Evolutionary conservation across 2,329 filamentous ascomycete species (phyloP), one percentile per base, ranked within the genome.

Genomic region (Phaeosphaeria sp.): DNA sequence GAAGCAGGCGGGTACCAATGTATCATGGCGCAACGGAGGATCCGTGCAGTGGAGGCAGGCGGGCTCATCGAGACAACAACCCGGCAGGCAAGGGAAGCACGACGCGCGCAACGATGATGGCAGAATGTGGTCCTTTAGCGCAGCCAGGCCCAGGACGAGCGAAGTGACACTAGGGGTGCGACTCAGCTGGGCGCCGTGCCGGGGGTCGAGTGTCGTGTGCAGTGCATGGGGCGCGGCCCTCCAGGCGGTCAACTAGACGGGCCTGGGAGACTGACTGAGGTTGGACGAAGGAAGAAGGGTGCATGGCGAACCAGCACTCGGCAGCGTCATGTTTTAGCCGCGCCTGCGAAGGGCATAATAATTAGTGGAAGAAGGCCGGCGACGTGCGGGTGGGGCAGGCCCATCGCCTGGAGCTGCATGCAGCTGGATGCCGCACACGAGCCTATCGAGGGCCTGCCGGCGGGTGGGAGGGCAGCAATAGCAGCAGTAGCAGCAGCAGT

Each of bases 21-120:
- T 76, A 76, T 72, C 74, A 76, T 77, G 74, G 75, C 74, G 74
- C 75, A 76, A 76, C 71, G 69, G 69, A 72, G 70, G 56, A 73
- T 72, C 72, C 70, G 73, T 75, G 75, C 74, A 67, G 73, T 63
- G 65, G 64, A 72, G 60, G 66, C 61, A 65, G 67, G 66, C 64
- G 61, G 67, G 70, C 62, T 64, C 60, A 60, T 65, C 56, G 62
- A 69, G 59, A 64, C 61, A 60, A 58, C 59, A 36, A 20, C 10
- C n/a, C 20, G 41, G 41, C n/a, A 64, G 66, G 65, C 63, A 65
- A 67, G 67, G 69, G 62, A 59, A 68, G 60, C 59, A 63, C 52
- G 55, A 62, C 60, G 58, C 52, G 56, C 54, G 64, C 66, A 62
- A 65, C 63, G 60, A 69, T 67, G 66, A 72, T 67, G 67, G 64